Percentiles rank a stretch among this genome's conserved stretches.
phyloP scores from a whole-genome alignment of 495 filamentous ascomycete species.

The Penicillium pulvis region DNA sequence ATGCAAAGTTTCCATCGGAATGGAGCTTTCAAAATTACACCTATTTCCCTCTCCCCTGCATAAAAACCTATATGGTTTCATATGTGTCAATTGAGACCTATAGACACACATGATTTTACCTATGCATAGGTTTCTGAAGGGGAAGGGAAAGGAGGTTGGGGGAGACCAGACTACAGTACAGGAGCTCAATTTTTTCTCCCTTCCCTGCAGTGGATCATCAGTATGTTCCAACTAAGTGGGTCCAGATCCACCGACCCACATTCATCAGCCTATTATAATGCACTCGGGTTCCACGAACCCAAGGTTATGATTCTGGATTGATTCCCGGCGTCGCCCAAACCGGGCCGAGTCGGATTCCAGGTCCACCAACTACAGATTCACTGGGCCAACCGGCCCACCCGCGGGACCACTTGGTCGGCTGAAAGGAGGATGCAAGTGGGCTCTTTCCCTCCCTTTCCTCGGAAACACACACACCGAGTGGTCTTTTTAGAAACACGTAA shows the following conservation, averaged over 20 bases:
- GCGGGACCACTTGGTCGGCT: constrained; percentile 17
- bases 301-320: constrained; percentile 21
- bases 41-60: background rate
- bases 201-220: constrained; percentile 35
- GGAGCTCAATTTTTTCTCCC: background rate
- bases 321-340: constrained; percentile 32
- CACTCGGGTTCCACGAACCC: constrained; percentile 13
- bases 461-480: constrained; percentile 33
- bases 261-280: constrained; percentile 21
- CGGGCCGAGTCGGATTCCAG: constrained; percentile 39
- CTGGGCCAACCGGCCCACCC: constrained; percentile 25
- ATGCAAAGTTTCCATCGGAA: background rate
- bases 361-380: constrained; percentile 28
- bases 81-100: constrained; percentile 1
- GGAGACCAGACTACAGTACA: background rate
- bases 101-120: background rate
- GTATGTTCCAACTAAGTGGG: constrained; percentile 24
- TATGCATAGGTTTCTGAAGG: background rate
- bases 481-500: constrained; percentile 28
- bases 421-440: constrained; percentile 22
- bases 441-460: constrained; percentile 22
- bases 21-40: background rate
- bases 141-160: background rate
- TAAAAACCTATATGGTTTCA: background rate
- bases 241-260: constrained; percentile 18